phyloP scores from a whole-genome alignment of 345 rosid species.

The Citrus maxima region DNA sequence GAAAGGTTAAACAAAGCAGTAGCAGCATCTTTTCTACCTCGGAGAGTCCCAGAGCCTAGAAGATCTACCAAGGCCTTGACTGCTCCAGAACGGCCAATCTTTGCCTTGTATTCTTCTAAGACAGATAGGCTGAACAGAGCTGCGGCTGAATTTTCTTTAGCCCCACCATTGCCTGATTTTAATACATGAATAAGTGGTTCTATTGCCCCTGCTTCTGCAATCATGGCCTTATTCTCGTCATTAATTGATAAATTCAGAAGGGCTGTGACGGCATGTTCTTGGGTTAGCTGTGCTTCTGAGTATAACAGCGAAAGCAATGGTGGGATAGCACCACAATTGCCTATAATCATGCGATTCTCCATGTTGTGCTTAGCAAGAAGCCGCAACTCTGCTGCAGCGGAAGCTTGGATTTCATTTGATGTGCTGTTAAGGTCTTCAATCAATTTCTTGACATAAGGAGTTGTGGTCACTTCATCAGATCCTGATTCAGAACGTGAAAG shows the following conservation, averaged over 20 bases:
- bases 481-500: conserved; percentile 31
- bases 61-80: conserved; percentile 74
- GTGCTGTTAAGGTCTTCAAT: conserved; percentile 63
- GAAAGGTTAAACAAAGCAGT: conserved; percentile 92
- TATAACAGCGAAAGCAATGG: conserved; percentile 68
- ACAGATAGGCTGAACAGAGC: conserved; percentile 79
- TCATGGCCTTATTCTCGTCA: conserved; percentile 67
- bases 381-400: conserved; percentile 85
- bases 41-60: conserved; percentile 68
- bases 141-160: conserved; percentile 91
- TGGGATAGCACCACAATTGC: conserved; percentile 58
- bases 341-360: conserved; percentile 71
- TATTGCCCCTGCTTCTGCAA: conserved; percentile 68
- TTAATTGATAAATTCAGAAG: conserved; percentile 83
- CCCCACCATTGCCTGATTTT: conserved; percentile 71
- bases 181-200: conserved; percentile 81
- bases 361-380: conserved; percentile 61
- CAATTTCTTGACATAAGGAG: conserved; percentile 49
- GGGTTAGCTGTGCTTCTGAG: conserved; percentile 59
- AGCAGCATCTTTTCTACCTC: conserved; percentile 94
- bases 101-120: conserved; percentile 67
- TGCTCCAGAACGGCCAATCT: conserved; percentile 83
- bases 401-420: conserved; percentile 46
- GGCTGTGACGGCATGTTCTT: conserved; percentile 91
- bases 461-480: conserved; percentile 40